These are phyloP conservation scores for Lactarius hatsudake DNA, from an alignment of 768 basidiomycete genomes.

Conservation along the genomic window DNA sequence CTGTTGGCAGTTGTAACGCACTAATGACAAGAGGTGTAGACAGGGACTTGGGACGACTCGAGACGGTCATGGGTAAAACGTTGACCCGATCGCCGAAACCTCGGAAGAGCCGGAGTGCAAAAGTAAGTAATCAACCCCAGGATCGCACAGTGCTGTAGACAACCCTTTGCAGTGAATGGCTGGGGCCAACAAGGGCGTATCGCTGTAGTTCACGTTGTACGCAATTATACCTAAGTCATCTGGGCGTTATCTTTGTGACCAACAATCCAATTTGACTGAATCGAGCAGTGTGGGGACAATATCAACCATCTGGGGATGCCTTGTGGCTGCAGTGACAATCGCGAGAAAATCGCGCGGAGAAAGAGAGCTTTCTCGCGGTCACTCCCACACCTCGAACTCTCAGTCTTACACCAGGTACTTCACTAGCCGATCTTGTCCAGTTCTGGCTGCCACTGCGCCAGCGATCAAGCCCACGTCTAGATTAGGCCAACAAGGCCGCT, in stretches of 20 bases:
- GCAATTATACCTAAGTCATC: background rate
- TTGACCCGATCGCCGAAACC: background rate
- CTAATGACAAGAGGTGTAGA: constrained; percentile 45
- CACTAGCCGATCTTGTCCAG: background rate
- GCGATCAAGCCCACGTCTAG: background rate
- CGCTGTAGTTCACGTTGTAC: background rate
- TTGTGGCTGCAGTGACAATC: background rate
- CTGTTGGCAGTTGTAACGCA: constrained; percentile 30
- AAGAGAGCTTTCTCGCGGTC: background rate
- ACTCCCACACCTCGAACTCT: background rate
- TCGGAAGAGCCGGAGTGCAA: too few species aligned
- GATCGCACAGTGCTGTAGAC: background rate
- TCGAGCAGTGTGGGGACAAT: background rate
- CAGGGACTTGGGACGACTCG: constrained; percentile 39
- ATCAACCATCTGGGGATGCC: background rate
- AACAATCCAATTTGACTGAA: background rate
- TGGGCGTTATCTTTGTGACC: background rate
- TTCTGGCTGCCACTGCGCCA: background rate
- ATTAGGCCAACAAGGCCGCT: background rate
- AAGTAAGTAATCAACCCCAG: too few species aligned
- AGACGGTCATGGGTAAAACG: constrained; percentile 44
- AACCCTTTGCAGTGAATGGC: too few species aligned
- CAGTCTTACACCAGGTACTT: background rate
- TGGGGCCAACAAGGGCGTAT: background rate
- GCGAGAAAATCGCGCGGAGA: background rate